Base-by-base conservation (phyloP, 2,329 filamentous ascomycete species). In the Dothiorella sarmentorum region DNA sequence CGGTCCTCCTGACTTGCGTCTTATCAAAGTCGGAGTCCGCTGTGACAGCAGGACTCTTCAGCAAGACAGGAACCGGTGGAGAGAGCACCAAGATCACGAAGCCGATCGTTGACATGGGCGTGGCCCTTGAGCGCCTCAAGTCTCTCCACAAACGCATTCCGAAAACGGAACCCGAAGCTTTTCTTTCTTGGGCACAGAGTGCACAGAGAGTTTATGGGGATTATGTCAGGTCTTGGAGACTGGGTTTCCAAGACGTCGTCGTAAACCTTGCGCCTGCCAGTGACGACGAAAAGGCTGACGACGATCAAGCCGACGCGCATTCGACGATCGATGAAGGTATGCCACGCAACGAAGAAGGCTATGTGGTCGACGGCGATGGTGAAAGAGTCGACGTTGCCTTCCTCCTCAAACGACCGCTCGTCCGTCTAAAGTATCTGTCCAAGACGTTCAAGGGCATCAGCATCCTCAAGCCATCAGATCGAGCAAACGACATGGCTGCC, bases 331-430 rank as follows among this genome's bases (percentile, higher is more conserved):
- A 84, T 58, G 80, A 83, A 40, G 76, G 73, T 4, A 76, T 86
- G 70, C 77, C 80, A 31, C 76, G 81, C 62, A 83, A 86, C 67
- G 77, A 82, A 44, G 78, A 84, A 61, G 83, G 83, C 10, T 83
- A 86, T 65, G 76, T 86, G 15, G 75, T 85, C 51, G 85, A 91
- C 64, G 84, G 84, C 31, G 82, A 93, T 62, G 94, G 93, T 11
- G 91, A 97, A 71, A 85, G 91, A 53, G 91, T 97, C 7, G 94
- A 97, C 70, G 94, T 99, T 47, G 92, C 92, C 7, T 95, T 94
- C 73, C 80, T 99, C 44, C 79, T 99, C 55, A 97, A 96, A 75
- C 81, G 93, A 56, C 94, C 94, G 0, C 76, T 99, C 40, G 86
- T 96, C 20, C 85, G 94, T 45, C 78, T 97, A 61, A 97, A 96